A percentile compares a stretch with the other conserved stretches of the same genome.
These are phyloP conservation scores for Xeromyces bisporus DNA, from an alignment of 495 filamentous ascomycete species.

Conservation along the genomic window DNA sequence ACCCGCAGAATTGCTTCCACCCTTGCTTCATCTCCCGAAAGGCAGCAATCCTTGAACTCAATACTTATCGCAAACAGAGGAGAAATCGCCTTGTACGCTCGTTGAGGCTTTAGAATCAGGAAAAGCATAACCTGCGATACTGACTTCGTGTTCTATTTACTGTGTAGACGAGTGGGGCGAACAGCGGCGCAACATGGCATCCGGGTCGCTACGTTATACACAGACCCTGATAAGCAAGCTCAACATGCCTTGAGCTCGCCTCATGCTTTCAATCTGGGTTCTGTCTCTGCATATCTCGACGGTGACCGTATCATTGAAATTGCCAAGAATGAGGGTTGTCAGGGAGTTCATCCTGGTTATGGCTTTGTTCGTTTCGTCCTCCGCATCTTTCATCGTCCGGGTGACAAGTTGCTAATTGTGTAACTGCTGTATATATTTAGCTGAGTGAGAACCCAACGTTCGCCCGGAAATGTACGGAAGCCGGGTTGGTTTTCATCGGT, in stretches of 20 bases:
- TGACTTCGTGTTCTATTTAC: too few relatives aligned
- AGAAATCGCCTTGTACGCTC: constrained; percentile 70
- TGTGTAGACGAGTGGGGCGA: constrained; percentile 53
- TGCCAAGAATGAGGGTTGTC: constrained; percentile 68
- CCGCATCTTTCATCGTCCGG: neutral
- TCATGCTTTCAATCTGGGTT: constrained; percentile 65
- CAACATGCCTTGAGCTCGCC: constrained; percentile 82
- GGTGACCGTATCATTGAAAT: constrained; percentile 79
- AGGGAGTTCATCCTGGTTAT: constrained; percentile 90
- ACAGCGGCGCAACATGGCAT: constrained; percentile 83
- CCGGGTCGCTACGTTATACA: constrained; percentile 86
- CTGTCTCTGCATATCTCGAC: constrained; percentile 73
- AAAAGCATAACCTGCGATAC: too few relatives aligned
- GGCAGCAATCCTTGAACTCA: constrained; percentile 46
- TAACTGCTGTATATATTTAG: constrained; percentile 9
- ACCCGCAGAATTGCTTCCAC: constrained; percentile 23
- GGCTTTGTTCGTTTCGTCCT: constrained; percentile 53
- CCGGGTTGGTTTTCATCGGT: constrained; percentile 86
- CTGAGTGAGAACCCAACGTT: constrained; percentile 84
- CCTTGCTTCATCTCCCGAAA: constrained; percentile 9
- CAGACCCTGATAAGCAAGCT: constrained; percentile 69
- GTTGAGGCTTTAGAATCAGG: too few relatives aligned
- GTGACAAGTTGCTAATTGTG: constrained; percentile 2
- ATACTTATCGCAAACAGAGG: constrained; percentile 93
- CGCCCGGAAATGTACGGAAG: constrained; percentile 74